Base-by-base conservation (phyloP, 768 basidiomycete species). In the Russula sp. region DNA sequence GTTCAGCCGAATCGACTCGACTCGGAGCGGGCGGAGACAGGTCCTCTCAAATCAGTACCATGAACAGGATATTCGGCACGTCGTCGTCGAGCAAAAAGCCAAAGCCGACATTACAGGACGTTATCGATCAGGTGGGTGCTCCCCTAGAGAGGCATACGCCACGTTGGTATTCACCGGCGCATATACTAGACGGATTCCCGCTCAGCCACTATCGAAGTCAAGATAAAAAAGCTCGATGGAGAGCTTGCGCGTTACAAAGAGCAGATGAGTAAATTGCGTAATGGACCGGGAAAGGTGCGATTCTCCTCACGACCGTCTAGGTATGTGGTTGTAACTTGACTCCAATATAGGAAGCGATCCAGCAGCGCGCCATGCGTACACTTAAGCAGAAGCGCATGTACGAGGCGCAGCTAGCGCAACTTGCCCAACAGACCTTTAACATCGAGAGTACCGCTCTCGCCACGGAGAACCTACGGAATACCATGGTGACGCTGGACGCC, bases 401-500 rank as follows among this genome's bases (percentile, higher is more conserved):
- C 77, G 97, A 99, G 74, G 81, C 80, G 16, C 97, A 99, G 74
- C 83, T 98, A 44, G 81, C 85, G 10, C 94, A 97, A 75, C 81
- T 99, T 18, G 80, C 89, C 32, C 97, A 98, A 73, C 97, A 98
- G 75, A 88, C 92, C 26, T 98, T 93, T 80, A 98, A 99, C 76
- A 98, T 98, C 91, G 95, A 99, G 78, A 94, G 91, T 60, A 90
- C 95, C 14, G 84, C 90, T 16, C 85, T 98, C 71, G 88, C 92
- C 10, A 98, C 96, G n/a, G 97, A 98, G 78, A 98, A 98, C 75
- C 76, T 98, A 71, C 86, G 93, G 68, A 98, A 98, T 74, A 98
- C 97, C 71, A 98, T 99, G 96, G 96, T 93, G 14, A 98, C 97
- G 0, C 85, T 98, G 32, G 93, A 97, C 69, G 97, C 94, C 6